A percentile compares a stretch with the other conserved stretches of the same genome.
These are phyloP conservation scores for Phytophthora niederhauseri DNA, from an alignment of 352 stramenopile species.

Conservation along the genomic window DNA sequence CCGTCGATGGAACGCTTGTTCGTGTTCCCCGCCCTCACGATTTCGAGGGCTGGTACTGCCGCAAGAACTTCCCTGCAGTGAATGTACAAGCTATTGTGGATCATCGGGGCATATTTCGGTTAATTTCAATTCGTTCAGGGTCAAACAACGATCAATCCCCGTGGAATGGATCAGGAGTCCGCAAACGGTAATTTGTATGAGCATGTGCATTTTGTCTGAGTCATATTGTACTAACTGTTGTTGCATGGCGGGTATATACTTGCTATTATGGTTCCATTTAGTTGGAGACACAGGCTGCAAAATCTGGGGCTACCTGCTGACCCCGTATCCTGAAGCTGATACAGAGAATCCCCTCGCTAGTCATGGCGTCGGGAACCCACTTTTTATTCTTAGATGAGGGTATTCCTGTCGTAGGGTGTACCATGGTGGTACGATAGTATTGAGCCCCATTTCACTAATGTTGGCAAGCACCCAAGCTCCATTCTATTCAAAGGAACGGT, in stretches of 20 bases:
- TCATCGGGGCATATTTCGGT: background rate
- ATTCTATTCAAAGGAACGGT: no score
- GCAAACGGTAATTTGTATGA: conserved; percentile 11
- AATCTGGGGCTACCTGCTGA: conserved; percentile 17
- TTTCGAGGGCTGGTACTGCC: background rate
- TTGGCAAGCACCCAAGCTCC: no score
- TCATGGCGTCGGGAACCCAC: no score
- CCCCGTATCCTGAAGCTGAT: conserved; percentile 17
- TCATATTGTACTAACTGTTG: background rate
- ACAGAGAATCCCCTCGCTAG: no score
- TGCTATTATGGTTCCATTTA: conserved; percentile 4
- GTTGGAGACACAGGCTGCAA: conserved; percentile 15
- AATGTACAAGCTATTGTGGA: background rate
- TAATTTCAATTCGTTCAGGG: background rate
- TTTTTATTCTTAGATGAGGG: no score
- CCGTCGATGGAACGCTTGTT: conserved; percentile 23
- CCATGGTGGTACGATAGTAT: no score
- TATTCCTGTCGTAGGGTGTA: no score
- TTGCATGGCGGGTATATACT: background rate
- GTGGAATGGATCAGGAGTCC: conserved; percentile 24
- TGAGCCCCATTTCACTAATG: no score
- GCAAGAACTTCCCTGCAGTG: background rate
- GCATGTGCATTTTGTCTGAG: background rate
- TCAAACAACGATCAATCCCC: conserved; percentile 27
- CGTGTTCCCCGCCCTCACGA: background rate